Base-by-base conservation (phyloP, 176 grass and related monocot species). In the Neostapfia colusana region DNA sequence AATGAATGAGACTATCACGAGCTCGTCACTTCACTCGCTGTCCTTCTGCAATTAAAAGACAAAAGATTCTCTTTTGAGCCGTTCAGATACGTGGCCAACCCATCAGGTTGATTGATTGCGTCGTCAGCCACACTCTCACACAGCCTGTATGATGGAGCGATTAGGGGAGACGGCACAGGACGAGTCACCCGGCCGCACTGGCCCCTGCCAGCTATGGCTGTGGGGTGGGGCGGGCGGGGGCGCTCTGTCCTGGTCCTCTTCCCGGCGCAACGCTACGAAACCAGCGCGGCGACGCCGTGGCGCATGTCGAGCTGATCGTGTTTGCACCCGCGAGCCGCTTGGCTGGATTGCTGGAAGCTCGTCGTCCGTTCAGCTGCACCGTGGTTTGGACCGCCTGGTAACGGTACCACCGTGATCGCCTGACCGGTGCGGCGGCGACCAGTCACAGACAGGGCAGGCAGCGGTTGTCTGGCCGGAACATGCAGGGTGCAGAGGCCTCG, bases 201-300 rank as follows among this genome's bases (percentile, higher is more conserved):
- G 51, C 13, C 5, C 7, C 57, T 83, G 77, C 61, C 82, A 81
- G 40, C 67, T 48, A 78, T 66, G 56, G 45, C 12, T 26, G 45
- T 67, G 73, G 7, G 25, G n/a, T n/a, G n/a, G n/a, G n/a, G n/a
- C n/a, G n/a, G n/a, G n/a, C n/a, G 15, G 6, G 13, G 44, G 1
- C 1, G 31, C 39, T 28, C n/a, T 41, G 17, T 1, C 10, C 62
- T 66, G 75, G 75, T 78, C 75, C 75, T 39, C 38, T n/a, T n/a
- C 31, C 45, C 34, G 27, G 67, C 78, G 58, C 85, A 59, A 71
- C 40, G 6, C 35, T 73, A 73, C 67, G 28, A 63, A 72, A 65
- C 50, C 75, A 78, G 75, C 61, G 34, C 44, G 61, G 61, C 18
- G 41, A 43, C 39, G 70, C 71, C 57, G 80, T 70, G 77, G 62